Conservation (phyloP, 306 rosid species). For the Acacia confusa region DNA sequence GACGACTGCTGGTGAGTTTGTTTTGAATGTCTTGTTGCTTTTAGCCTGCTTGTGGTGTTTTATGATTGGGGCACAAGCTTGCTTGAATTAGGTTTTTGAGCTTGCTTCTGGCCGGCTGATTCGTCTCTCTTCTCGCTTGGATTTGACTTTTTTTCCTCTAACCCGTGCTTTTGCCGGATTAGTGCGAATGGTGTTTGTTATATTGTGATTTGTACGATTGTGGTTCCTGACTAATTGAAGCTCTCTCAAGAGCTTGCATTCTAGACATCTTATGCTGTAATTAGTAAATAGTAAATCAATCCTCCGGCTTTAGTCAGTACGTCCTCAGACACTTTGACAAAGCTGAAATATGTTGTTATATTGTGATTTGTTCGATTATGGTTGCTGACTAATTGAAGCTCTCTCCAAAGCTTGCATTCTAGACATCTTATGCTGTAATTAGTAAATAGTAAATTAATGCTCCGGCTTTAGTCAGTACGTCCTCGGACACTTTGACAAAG, state of each 20-base stretch:
- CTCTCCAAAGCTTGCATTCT: background rate
- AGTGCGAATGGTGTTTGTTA: slow-evolving; percentile 22
- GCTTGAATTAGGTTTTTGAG: slow-evolving; percentile 31
- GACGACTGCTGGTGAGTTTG: slow-evolving; percentile 1
- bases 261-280: background rate
- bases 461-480: background rate
- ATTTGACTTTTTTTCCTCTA: background rate
- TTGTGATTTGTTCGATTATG: background rate
- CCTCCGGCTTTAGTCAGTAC: background rate
- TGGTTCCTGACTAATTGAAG: slow-evolving; percentile 1
- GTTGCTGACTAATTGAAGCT: slow-evolving; percentile 1
- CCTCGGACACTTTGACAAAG: background rate
- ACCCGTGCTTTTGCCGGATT: background rate
- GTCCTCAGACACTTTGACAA: no score
- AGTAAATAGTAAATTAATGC: background rate
- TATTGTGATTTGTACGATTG: background rate
- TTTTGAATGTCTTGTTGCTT: background rate
- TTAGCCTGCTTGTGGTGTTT: slow-evolving; percentile 11
- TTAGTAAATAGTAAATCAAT: background rate
- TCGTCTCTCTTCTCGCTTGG: background rate
- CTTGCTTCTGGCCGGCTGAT: background rate
- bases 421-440: background rate
- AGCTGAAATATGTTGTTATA: slow-evolving; percentile 27
- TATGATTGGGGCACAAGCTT: background rate
- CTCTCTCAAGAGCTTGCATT: background rate